A percentile compares a stretch with the other conserved stretches of the same genome.
Evolutionary conservation across 2,329 filamentous ascomycete species (phyloP).

Genomic region (Aspergillus caelatus): DNA sequence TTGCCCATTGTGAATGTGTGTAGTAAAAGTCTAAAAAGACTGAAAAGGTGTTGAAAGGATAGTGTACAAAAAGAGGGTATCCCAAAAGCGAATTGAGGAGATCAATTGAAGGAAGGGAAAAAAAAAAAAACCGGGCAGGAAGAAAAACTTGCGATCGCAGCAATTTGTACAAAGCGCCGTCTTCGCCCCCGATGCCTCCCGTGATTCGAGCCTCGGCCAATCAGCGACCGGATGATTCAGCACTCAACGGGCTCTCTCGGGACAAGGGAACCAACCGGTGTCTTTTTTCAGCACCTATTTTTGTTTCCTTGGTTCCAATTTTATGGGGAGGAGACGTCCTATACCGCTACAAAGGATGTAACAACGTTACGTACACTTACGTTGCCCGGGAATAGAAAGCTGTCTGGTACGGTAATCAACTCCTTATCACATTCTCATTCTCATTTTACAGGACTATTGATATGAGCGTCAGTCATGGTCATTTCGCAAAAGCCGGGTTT

Average conservation of each 20-base stretch:
- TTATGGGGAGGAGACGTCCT: not conserved
- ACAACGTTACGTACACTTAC: not conserved
- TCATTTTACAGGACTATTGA: not conserved
- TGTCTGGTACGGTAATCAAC: not conserved
- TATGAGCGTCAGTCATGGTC: not conserved
- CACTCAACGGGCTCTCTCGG: constrained; percentile 39
- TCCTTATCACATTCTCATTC: not conserved
- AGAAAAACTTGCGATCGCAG: constrained; percentile 35
- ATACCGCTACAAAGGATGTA: not conserved
- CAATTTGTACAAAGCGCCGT: constrained; percentile 37
- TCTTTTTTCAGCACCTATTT: constrained; percentile 10
- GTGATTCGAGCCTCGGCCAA: constrained; percentile 37
- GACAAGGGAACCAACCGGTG: constrained; percentile 17
- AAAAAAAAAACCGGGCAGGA: constrained; percentile 21
- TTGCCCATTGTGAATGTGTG: constrained; percentile 43
- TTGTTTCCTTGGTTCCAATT: not conserved
- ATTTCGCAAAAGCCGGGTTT: not conserved
- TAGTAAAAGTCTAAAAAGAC: constrained; percentile 32
- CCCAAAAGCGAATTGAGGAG: constrained; percentile 17
- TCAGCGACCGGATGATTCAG: constrained; percentile 40
- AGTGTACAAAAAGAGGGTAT: constrained; percentile 25
- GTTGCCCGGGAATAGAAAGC: not conserved
- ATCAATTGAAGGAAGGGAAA: constrained; percentile 18
- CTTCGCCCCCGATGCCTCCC: constrained; percentile 36
- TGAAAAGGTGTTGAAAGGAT: constrained; percentile 19